Base-by-base conservation (phyloP, 441 rosid genomes). In the Adansonia rubrostipa region DNA sequence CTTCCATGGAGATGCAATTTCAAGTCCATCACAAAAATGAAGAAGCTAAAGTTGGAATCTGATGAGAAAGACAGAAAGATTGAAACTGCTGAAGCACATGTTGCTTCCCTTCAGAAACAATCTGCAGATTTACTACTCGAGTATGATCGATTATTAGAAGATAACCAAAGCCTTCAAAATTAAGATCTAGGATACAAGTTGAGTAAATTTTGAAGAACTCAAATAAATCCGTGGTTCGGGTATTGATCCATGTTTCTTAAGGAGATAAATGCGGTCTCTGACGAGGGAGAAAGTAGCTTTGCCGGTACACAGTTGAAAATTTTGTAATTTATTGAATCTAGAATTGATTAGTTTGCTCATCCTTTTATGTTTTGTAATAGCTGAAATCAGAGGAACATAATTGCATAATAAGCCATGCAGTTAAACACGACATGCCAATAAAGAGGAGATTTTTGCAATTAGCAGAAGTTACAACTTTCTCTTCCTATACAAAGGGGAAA, bases 121-220 rank as follows among this genome's bases (percentile, higher is more conserved):
- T 90, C 97, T 64, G 95, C 97, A 9, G 97, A 93, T 77, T 81
- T 94, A 9, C 89, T 92, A 48, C 88, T 94, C 2, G 97, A 96
- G 88, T 96, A 96, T 22, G 98, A 96, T 72, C 91, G 92, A 42
- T 79, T 96, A 64, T 81, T 94, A 40, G 98, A 96, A 86, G 93
- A 91, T 75, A 96, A 96, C 84, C 98, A 96, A 80, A 88, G 85
- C 71, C 97, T 96, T 61, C 99, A 96, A 85, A 87, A 82, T 77
- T 90, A 87, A 78, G 87, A 84, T 81, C 54, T 78, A 77, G 93
- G 94, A 71, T 84, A 84, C 19, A 83, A 80, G 77, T 9, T 86
- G 83, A 87, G 71, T 51, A 80, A 73, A 9, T 76, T 80, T 74
- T 20, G 60, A 40, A 74, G 82, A 64, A 69, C 66, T 11, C 33